Base-by-base conservation (phyloP, 495 filamentous ascomycete species). In the Daldinia decipiens region DNA sequence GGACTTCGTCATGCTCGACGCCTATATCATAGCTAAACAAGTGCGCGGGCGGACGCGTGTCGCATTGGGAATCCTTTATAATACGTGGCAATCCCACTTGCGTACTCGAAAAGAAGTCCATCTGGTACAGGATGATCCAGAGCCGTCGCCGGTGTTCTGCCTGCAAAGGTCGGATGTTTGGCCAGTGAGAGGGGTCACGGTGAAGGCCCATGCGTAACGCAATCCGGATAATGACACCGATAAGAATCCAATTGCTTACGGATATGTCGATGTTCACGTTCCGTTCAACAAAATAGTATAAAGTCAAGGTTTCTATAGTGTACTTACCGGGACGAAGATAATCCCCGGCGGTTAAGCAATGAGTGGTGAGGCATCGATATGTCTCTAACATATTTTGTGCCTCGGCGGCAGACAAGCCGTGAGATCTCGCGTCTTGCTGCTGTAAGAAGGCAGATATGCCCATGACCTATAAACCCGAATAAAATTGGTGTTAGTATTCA, bases 31-130 rank as follows among this genome's bases (percentile, higher is more conserved):
- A 31, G 26, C 29, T 31, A n/a, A 54, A 54, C 26, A 54, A 54
- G 51, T 54, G 51, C n/a, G n/a, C 29, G 13, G 51, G 51, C 12
- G 26, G 51, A n/a, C 51, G 51, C 29, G 53, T 36, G 11, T 57
- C 53, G 31, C 53, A 57, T 31, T 57, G 53, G 4, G 15, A 32
- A 11, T 57, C 53, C 26, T 57, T 57, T 32, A 57, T 57, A n/a
- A 57, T 32, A 36, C 53, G 53, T 21, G 53, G 53, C 8, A 57
- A 17, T 27, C 29, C 53, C 5, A 57, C 17, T 36, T 57, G 53
- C 26, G 31, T 57, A 5, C 27, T 32, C 9, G 31, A 31, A 31
- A 57, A 36, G 27, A 57, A 32, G 31, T 57, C 53, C 53, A 57
- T 57, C 6, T 36, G 27, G 53, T 57, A 57, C 11, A 57, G 53